phyloP scores from a whole-genome alignment of 768 basidiomycete genomes.

The Phanerochaete sordida region DNA sequence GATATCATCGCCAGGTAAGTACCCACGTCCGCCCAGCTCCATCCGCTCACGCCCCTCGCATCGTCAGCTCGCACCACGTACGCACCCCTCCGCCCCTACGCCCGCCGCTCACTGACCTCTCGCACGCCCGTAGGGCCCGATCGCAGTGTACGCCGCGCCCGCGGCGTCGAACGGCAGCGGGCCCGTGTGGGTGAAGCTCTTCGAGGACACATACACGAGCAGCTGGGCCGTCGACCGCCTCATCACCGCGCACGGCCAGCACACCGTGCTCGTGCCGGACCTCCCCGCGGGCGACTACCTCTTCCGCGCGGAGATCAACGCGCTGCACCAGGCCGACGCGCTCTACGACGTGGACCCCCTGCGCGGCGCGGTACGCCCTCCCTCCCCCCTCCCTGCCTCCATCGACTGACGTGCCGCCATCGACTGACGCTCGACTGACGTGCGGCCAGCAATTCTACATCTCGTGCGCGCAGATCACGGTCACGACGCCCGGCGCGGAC shows the following conservation, averaged over 20 bases:
- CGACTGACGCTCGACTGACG: no score
- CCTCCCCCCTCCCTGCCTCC: background rate
- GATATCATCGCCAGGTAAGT: constrained; percentile 10
- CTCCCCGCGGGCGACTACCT: constrained; percentile 8
- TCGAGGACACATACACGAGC: constrained; percentile 5
- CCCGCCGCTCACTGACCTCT: background rate
- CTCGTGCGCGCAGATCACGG: constrained; percentile 8
- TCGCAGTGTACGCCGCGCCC: constrained; percentile 7
- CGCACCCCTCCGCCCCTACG: background rate
- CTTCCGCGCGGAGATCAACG: constrained; percentile 10
- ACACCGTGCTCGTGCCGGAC: constrained; percentile 6
- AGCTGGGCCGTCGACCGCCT: constrained; percentile 10
- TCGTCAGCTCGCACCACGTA: background rate
- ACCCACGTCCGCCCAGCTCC: background rate
- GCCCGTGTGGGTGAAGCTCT: constrained; percentile 9
- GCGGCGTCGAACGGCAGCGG: constrained; percentile 9
- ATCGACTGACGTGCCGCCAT: background rate
- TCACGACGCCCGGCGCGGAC: background rate
- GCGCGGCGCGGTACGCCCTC: constrained; percentile 6
- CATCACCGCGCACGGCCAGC: constrained; percentile 11
- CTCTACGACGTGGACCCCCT: constrained; percentile 10
- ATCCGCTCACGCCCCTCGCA: background rate
- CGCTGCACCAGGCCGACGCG: constrained; percentile 8
- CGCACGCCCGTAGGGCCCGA: background rate
- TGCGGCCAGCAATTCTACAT: constrained; percentile 9